These are phyloP conservation scores for Aureobasidium sp. DNA, from an alignment of 2,329 filamentous ascomycete genomes.

Conservation along the genomic window DNA sequence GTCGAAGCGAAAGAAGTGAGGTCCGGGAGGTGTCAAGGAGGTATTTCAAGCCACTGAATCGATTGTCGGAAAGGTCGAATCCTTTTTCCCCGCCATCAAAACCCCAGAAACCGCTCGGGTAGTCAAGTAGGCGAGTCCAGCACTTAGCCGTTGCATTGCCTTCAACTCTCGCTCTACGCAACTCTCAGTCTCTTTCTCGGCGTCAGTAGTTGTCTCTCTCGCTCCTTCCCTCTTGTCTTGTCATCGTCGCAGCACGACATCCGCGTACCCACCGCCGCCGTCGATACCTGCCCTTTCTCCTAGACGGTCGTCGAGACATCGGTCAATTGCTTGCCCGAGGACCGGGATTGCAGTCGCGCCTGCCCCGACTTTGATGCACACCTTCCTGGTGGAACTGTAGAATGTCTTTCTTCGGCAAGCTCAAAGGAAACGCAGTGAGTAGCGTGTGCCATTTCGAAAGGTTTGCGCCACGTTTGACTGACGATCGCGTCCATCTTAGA, in stretches of 20 bases:
- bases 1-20: not conserved
- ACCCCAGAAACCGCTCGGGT: conserved; percentile 9
- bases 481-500: conserved; percentile 28
- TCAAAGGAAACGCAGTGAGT: conserved; percentile 44
- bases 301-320: not conserved
- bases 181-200: conserved; percentile 2
- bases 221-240: not conserved
- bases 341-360: conserved; percentile 15
- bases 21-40: not conserved
- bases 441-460: not conserved
- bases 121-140: conserved; percentile 4
- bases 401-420: conserved; percentile 50
- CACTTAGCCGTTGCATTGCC: conserved; percentile 13
- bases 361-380: conserved; percentile 15
- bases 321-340: conserved; percentile 12
- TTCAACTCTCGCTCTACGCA: conserved; percentile 1
- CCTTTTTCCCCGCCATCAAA: conserved; percentile 14
- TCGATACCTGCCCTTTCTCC: not conserved
- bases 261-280: not conserved
- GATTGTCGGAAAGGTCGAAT: conserved; percentile 6
- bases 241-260: not conserved
- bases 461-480: conserved; percentile 10
- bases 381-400: conserved; percentile 30
- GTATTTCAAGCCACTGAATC: conserved; percentile 3
- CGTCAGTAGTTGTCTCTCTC: not conserved